These are phyloP conservation scores for Venturia nashicola DNA, from an alignment of 2,329 filamentous ascomycete species.

Conservation along the genomic window DNA sequence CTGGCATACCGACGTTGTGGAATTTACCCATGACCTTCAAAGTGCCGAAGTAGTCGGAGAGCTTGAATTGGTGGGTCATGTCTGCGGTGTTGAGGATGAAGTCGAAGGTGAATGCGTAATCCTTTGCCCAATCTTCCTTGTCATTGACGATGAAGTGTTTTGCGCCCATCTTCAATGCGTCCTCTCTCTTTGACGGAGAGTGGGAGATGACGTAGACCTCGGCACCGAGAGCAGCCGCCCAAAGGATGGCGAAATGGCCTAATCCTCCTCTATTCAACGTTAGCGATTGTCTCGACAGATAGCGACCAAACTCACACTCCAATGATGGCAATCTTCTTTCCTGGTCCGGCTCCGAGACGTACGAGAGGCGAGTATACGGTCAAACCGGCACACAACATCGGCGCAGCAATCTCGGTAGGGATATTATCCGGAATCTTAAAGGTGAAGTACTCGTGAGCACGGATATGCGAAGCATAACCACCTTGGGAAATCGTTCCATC, in stretches of 20 bases:
- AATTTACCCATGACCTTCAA: slow-evolving; percentile 73
- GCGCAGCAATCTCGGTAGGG: slow-evolving; percentile 48
- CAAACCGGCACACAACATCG: slow-evolving; percentile 76
- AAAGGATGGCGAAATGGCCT: slow-evolving; percentile 38
- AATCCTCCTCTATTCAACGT: slow-evolving; percentile 29
- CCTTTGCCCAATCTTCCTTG: slow-evolving; percentile 46
- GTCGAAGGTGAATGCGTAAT: slow-evolving; percentile 52
- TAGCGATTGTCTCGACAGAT: slow-evolving; percentile 8
- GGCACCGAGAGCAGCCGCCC: slow-evolving; percentile 42
- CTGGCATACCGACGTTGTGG: slow-evolving; percentile 64
- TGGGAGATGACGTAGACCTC: slow-evolving; percentile 52
- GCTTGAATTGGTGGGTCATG: slow-evolving; percentile 55
- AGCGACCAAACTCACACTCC: slow-evolving; percentile 37
- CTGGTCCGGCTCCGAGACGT: slow-evolving; percentile 61
- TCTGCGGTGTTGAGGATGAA: slow-evolving; percentile 66
- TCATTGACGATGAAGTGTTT: slow-evolving; percentile 47
- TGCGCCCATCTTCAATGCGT: slow-evolving; percentile 46
- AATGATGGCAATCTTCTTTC: slow-evolving; percentile 67
- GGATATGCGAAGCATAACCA: slow-evolving; percentile 55
- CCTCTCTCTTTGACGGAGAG: slow-evolving; percentile 46
- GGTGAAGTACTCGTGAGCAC: slow-evolving; percentile 64
- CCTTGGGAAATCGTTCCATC: slow-evolving; percentile 54
- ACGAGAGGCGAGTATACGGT: slow-evolving; percentile 70
- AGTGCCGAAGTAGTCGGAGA: slow-evolving; percentile 60
- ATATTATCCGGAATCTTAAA: slow-evolving; percentile 68